Percentiles rank a stretch among this genome's conserved stretches.
Conservation (phyloP, 2,329 filamentous ascomycete genomes). For the Penicillium janthinellum region DNA sequence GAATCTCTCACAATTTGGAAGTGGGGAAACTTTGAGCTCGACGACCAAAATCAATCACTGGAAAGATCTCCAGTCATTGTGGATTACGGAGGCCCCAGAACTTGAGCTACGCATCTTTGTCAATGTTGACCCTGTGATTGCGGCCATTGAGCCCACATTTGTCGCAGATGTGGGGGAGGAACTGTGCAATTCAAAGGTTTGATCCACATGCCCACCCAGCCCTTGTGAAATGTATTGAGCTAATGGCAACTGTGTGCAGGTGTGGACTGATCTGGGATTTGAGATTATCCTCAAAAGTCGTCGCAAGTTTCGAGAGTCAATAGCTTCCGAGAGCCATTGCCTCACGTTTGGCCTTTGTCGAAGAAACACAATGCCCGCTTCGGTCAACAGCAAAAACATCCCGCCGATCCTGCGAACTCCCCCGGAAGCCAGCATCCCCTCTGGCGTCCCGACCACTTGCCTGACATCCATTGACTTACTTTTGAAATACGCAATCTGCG, state of each 20-base stretch:
- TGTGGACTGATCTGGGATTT: constrained; percentile 38
- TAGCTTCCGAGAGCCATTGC: constrained; percentile 9
- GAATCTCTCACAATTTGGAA: constrained; percentile 10
- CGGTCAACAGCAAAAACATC: constrained; percentile 10
- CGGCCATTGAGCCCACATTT: constrained; percentile 10
- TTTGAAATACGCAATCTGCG: constrained; percentile 18
- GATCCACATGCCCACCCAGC: neutral
- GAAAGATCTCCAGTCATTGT: constrained; percentile 20
- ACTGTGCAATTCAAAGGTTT: constrained; percentile 31
- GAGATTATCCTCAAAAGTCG: constrained; percentile 24
- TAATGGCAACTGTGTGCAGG: constrained; percentile 18
- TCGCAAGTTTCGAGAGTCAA: neutral
- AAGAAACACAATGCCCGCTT: neutral
- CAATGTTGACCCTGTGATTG: constrained; percentile 5
- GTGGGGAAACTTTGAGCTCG: neutral
- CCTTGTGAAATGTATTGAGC: no score
- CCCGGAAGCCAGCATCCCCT: constrained; percentile 21
- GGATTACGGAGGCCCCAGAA: constrained; percentile 34
- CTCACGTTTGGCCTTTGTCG: constrained; percentile 29
- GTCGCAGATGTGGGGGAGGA: constrained; percentile 23
- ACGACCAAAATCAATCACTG: constrained; percentile 1
- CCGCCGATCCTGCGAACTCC: constrained; percentile 22
- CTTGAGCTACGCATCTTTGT: constrained; percentile 32
- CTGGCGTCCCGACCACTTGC: constrained; percentile 12
- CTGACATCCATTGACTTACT: constrained; percentile 27